Evolutionary conservation across 2,329 filamentous ascomycete species (phyloP).

Genomic region (Fusarium tanahbumbuense): DNA sequence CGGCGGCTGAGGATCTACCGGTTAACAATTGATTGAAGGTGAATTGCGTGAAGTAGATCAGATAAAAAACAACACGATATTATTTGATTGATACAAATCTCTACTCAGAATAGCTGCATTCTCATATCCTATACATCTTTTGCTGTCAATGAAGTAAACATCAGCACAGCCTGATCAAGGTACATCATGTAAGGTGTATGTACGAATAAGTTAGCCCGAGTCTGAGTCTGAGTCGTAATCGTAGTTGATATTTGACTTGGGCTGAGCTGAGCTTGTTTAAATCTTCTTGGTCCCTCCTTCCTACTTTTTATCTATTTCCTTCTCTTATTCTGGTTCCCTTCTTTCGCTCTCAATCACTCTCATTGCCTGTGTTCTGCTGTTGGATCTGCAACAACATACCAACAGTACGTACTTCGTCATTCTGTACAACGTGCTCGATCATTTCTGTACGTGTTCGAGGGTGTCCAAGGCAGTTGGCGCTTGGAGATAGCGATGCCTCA

Average conservation of each 20-base stretch:
- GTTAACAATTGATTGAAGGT: not conserved
- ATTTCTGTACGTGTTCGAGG: not conserved
- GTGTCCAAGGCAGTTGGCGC: not conserved
- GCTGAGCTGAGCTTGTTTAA: constrained; percentile 22
- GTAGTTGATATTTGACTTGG: constrained; percentile 22
- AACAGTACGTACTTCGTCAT: not conserved
- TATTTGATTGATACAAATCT: not conserved
- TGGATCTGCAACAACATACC: not conserved
- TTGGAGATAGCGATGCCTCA: constrained; percentile 34
- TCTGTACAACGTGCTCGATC: constrained; percentile 5
- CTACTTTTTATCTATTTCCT: not conserved
- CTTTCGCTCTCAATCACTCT: not conserved
- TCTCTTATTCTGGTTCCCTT: not conserved
- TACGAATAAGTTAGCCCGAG: not conserved
- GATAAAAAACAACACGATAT: not conserved
- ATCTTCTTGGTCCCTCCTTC: constrained; percentile 9
- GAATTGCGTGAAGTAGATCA: not conserved
- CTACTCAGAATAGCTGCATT: not conserved
- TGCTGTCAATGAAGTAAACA: not conserved
- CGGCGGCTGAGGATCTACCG: constrained; percentile 6
- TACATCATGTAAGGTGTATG: constrained; percentile 7
- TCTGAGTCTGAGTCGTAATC: constrained; percentile 27
- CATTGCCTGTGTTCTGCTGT: constrained; percentile 2
- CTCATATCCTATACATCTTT: not conserved
- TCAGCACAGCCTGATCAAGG: constrained; percentile 21